phyloP scores from a whole-genome alignment of 306 rosid species.

The Arachis hypogaea region DNA sequence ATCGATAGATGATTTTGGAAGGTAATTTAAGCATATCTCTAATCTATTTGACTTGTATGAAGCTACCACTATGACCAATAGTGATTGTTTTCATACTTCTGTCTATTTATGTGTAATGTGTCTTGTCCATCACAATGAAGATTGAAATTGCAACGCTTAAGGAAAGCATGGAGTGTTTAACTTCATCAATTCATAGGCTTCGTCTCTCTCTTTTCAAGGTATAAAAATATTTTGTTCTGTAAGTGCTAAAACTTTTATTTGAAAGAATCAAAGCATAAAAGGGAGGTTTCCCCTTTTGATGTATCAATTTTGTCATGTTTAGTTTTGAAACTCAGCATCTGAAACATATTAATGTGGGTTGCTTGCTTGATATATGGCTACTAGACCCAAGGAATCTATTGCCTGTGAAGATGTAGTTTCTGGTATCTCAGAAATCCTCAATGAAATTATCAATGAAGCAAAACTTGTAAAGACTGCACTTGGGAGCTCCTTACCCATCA shows the following conservation, averaged over 20 bases:
- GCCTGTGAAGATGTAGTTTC: slow-evolving; percentile 49
- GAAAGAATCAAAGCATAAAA: slow-evolving; percentile 2
- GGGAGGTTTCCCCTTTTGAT: background rate
- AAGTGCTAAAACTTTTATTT: slow-evolving; percentile 14
- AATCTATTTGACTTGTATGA: slow-evolving; percentile 23
- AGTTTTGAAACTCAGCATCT: slow-evolving; percentile 34
- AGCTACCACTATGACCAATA: slow-evolving; percentile 9
- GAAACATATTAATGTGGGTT: slow-evolving; percentile 29
- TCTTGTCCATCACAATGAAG: slow-evolving; percentile 59
- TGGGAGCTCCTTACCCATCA: slow-evolving; percentile 86
- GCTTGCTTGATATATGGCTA: slow-evolving; percentile 31
- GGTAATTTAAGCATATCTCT: slow-evolving; percentile 29
- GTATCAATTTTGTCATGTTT: slow-evolving; percentile 1
- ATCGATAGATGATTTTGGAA: slow-evolving; percentile 35
- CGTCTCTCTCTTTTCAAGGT: slow-evolving; percentile 83
- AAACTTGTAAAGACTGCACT: slow-evolving; percentile 90
- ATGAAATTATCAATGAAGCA: slow-evolving; percentile 63
- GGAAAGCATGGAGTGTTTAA: slow-evolving; percentile 84
- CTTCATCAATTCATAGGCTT: slow-evolving; percentile 74
- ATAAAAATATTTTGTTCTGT: slow-evolving; percentile 31
- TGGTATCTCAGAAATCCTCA: slow-evolving; percentile 52
- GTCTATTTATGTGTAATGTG: slow-evolving; percentile 9
- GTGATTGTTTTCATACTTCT: slow-evolving; percentile 34
- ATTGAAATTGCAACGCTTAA: slow-evolving; percentile 85
- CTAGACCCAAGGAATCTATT: slow-evolving; percentile 62